A percentile compares a stretch with the other conserved stretches of the same genome.
phyloP scores from a whole-genome alignment of 2,329 filamentous ascomycete genomes.

The Diaporthe sp. region DNA sequence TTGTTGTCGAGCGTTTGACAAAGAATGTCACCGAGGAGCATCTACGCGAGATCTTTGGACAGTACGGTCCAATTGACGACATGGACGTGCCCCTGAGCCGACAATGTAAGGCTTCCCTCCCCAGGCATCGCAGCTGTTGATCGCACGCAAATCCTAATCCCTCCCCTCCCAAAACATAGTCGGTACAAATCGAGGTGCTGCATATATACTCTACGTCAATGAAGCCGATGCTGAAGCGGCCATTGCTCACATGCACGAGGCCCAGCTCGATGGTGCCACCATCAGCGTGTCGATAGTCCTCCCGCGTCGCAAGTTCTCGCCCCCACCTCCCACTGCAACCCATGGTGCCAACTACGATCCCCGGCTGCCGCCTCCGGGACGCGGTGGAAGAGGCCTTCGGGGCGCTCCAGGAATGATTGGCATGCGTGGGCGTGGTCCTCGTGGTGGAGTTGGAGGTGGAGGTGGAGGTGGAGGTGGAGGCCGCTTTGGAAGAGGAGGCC shows the following conservation, averaged over 20 bases:
- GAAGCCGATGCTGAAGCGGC: slow-evolving; percentile 86
- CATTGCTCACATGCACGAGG: slow-evolving; percentile 97
- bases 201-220: slow-evolving; percentile 87
- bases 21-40: slow-evolving; percentile 94
- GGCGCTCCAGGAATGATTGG: slow-evolving; percentile 47
- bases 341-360: slow-evolving; percentile 70
- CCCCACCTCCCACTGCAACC: slow-evolving; percentile 78
- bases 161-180: slow-evolving; percentile 24
- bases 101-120: slow-evolving; percentile 69
- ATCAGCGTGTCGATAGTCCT: slow-evolving; percentile 91
- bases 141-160: not conserved
- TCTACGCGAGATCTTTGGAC: slow-evolving; percentile 89
- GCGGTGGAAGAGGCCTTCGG: slow-evolving; percentile 40
- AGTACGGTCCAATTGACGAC: slow-evolving; percentile 86
- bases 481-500: slow-evolving; percentile 49
- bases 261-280: slow-evolving; percentile 85
- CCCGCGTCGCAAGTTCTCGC: slow-evolving; percentile 84
- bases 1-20: slow-evolving; percentile 94
- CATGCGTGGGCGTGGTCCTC: slow-evolving; percentile 48
- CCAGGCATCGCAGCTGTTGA: not conserved
- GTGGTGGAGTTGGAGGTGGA: slow-evolving; percentile 45
- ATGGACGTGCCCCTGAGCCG: slow-evolving; percentile 91
- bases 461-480: slow-evolving; percentile 41
- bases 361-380: slow-evolving; percentile 54
- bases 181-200: slow-evolving; percentile 91